A percentile compares a stretch with the other conserved stretches of the same genome.
phyloP scores from a whole-genome alignment of 306 rosid genomes.

The Cucurbita pepo region DNA sequence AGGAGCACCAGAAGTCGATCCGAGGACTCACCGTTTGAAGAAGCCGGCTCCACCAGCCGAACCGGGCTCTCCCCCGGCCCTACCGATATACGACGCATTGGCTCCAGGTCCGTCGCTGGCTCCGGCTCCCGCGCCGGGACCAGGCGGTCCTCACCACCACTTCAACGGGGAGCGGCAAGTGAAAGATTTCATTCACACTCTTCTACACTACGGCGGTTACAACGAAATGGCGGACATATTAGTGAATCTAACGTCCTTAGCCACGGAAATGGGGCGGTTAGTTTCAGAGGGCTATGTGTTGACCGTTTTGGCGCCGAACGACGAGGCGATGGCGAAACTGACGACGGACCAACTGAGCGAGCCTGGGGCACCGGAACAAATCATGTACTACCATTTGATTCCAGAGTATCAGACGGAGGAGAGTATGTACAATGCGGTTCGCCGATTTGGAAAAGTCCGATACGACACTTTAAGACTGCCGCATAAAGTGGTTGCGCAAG shows the following conservation, averaged over 20 bases:
- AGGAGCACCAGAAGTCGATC: constrained; percentile 59
- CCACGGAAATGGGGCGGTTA: constrained; percentile 59
- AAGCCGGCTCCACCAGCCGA: constrained; percentile 30
- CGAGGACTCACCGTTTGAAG: constrained; percentile 47
- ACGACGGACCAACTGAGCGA: constrained; percentile 80
- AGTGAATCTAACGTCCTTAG: constrained; percentile 59
- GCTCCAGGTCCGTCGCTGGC: constrained; percentile 62
- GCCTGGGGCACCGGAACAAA: constrained; percentile 81
- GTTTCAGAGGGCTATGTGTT: constrained; percentile 70
- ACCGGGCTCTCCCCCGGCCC: constrained; percentile 44
- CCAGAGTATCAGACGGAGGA: constrained; percentile 85
- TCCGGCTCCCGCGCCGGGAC: constrained; percentile 84
- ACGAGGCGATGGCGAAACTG: constrained; percentile 72
- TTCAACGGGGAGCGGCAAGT: constrained; percentile 61
- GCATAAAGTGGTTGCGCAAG: constrained; percentile 53
- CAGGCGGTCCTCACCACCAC: constrained; percentile 67
- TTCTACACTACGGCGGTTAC: constrained; percentile 66
- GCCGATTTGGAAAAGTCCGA: constrained; percentile 56
- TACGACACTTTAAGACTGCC: constrained; percentile 60
- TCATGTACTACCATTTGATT: constrained; percentile 58
- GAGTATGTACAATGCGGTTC: constrained; percentile 73
- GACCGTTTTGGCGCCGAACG: constrained; percentile 68
- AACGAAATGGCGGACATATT: constrained; percentile 74
- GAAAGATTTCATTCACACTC: constrained; percentile 63
- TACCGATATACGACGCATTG: constrained; percentile 52